Conservation (phyloP, 176 grass and related monocot genomes). For the Calamus simplicifolius region DNA sequence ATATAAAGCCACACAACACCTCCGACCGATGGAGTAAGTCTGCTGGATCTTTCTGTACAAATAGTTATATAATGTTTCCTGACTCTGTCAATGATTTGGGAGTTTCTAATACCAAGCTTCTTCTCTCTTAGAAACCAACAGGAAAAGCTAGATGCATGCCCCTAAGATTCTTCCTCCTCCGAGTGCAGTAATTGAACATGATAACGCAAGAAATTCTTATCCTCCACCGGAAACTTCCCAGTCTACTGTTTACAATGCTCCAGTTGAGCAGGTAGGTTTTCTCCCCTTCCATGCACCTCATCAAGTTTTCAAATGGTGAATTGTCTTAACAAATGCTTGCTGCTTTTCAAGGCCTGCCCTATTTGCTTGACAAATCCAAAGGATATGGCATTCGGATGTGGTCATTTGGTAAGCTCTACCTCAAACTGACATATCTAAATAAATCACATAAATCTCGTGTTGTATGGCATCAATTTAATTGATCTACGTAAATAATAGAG, state of each 20-base stretch:
- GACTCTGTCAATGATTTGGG: not conserved
- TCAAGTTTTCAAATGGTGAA: not conserved
- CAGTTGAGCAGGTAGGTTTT: conserved; percentile 51
- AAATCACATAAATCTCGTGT: not conserved
- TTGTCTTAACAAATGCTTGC: conserved; percentile 15
- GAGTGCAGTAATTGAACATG: conserved; percentile 46
- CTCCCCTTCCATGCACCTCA: not conserved
- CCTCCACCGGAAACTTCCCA: conserved; percentile 16
- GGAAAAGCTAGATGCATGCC: conserved; percentile 19
- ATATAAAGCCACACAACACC: conserved; percentile 78
- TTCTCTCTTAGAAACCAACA: conserved; percentile 28
- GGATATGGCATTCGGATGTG: conserved; percentile 93
- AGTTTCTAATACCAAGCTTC: conserved; percentile 3
- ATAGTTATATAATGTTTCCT: not conserved
- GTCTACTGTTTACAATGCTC: conserved; percentile 23
- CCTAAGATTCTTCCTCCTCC: conserved; percentile 75
- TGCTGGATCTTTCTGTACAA: conserved; percentile 10
- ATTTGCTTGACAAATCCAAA: conserved; percentile 90
- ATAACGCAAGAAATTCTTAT: conserved; percentile 37
- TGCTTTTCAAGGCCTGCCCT: conserved; percentile 57
- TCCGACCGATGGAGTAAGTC: conserved; percentile 45
- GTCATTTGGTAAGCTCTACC: conserved; percentile 71
- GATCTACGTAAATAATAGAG: too few relatives aligned
- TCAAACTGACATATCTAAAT: not conserved
- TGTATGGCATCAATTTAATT: too few relatives aligned